Base-by-base conservation (phyloP, 1,139 yeast genomes). In the Protomyces lactucae-debilis region DNA sequence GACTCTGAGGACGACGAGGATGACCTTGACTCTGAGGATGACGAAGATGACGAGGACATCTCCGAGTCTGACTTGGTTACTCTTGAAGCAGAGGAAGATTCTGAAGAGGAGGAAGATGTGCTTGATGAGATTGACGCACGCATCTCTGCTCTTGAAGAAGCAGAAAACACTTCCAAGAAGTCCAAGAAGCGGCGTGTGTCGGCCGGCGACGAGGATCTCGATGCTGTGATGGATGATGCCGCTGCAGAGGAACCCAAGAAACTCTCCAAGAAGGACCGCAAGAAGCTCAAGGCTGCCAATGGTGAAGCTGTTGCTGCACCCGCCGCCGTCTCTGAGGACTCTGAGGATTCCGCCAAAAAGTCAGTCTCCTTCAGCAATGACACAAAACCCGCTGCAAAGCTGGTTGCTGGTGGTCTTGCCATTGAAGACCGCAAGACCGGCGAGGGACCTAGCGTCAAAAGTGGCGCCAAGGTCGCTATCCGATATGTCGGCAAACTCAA, bases 401-500 rank as follows among this genome's bases (percentile, higher is more conserved):
- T 87, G 73, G 83, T 93, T 70, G 87, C 88, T 74, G 98, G 98
- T 70, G 98, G 98, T 73, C 92, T 93, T 71, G 80, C 88, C 68
- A 80, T 92, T 72, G 99, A 93, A 82, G 99, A 95, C 80, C 87
- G 96, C 79, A 86, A 87, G 70, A 77, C 82, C 67, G 99, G 99
- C 73, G 83, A 85, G 68, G 99, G 99, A 67, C 85, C 89, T 72
- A 80, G 82, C 68, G 96, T 96, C 75, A 92, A 91, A 82, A 82
- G 84, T 71, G 96, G 97, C 70, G 84, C 88, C 79, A 90, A 84
- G 77, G 96, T 93, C 71, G 95, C 96, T 75, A 92, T 93, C 78
- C 87, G 99, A 82, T 95, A 93, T 84, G 88, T 93, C 73, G 99
- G 99, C 75, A 93, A 93, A 81, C 86, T 93, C 76, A 87, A 88